A percentile compares a stretch with the other conserved stretches of the same genome.
Conservation (phyloP, 306 rosid species). For the Oemleria cerasiformis region DNA sequence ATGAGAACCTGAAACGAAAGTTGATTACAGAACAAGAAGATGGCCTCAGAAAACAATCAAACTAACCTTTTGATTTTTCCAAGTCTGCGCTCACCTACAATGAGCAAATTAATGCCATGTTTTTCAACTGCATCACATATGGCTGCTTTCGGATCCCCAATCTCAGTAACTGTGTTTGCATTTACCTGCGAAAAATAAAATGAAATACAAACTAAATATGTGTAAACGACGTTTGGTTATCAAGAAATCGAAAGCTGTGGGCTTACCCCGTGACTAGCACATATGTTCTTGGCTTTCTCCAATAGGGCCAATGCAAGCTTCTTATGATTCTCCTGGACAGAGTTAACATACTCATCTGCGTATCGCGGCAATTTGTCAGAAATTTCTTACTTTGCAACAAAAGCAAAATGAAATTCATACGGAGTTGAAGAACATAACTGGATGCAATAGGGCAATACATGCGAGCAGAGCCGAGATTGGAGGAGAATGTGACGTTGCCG, state of each 20-base stretch:
- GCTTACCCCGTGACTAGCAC: conserved; percentile 46
- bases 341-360: conserved; percentile 18
- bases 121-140: conserved; percentile 44
- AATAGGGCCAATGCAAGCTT: conserved; percentile 36
- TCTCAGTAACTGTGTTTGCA: conserved; percentile 35
- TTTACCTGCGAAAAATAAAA: conserved; percentile 24
- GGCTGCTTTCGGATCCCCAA: conserved; percentile 42
- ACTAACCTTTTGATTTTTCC: conserved; percentile 42
- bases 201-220: not conserved
- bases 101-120: conserved; percentile 36
- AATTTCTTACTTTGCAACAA: not conserved
- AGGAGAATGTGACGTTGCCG: conserved; percentile 27
- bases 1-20: not conserved
- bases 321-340: conserved; percentile 36
- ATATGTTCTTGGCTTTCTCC: conserved; percentile 47
- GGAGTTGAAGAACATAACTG: conserved; percentile 36
- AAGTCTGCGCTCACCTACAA: conserved; percentile 38
- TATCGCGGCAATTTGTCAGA: not conserved
- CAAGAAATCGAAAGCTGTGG: not conserved
- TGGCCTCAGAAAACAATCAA: not conserved
- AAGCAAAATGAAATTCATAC: not conserved
- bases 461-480: conserved; percentile 43
- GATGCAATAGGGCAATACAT: conserved; percentile 28
- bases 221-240: not conserved
- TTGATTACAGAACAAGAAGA: not conserved